These are phyloP conservation scores for Fusarium sp. DNA, from an alignment of 2,329 filamentous ascomycete genomes.

Conservation along the genomic window DNA sequence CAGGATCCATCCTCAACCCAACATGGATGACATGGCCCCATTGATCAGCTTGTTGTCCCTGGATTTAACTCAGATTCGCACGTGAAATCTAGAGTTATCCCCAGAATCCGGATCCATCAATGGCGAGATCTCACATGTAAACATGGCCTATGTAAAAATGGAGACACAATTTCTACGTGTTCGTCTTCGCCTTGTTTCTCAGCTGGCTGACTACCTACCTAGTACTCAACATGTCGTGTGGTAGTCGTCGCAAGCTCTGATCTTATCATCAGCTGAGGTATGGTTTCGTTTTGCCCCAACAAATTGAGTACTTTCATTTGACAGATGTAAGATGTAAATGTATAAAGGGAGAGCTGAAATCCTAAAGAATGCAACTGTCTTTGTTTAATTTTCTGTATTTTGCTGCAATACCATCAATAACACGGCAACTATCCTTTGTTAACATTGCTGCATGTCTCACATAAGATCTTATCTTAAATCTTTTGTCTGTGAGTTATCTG, in stretches of 20 bases:
- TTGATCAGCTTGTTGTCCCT: conserved; percentile 16
- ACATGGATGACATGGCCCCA: conserved; percentile 9
- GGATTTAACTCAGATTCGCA: neutral
- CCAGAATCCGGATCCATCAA: neutral
- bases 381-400: neutral
- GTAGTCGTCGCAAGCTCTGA: conserved; percentile 5
- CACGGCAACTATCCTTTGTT: neutral
- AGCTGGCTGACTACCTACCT: neutral
- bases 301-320: neutral
- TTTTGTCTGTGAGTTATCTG: neutral
- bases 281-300: conserved; percentile 36
- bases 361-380: neutral
- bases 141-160: neutral
- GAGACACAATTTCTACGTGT: conserved; percentile 4
- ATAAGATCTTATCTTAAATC: neutral
- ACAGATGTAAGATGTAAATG: neutral
- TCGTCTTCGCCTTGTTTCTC: conserved; percentile 12
- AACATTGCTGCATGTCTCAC: neutral
- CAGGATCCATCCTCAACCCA: neutral
- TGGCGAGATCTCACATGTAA: conserved; percentile 2
- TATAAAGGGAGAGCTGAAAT: conserved; percentile 11
- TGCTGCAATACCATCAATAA: neutral
- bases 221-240: neutral
- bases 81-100: conserved; percentile 7
- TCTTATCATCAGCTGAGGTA: conserved; percentile 27